Percentiles rank a stretch among this genome's conserved stretches.
phyloP scores from a whole-genome alignment of 768 basidiomycete species.

The Glaciozyma antarctica region DNA sequence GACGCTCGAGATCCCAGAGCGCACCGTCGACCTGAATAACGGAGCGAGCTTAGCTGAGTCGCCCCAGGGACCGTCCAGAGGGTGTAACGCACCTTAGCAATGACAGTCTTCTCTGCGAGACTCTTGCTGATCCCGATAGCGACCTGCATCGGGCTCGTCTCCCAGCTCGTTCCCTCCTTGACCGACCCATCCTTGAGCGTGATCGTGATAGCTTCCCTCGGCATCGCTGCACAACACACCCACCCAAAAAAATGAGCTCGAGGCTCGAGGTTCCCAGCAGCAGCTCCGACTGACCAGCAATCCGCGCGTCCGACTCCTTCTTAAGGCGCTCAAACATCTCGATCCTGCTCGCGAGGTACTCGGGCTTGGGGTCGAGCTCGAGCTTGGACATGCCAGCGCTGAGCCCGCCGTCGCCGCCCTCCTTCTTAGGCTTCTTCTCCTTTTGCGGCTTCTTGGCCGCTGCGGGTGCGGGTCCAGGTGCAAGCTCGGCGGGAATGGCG shows the following conservation, averaged over 20 bases:
- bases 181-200: slow-evolving; percentile 79
- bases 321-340: slow-evolving; percentile 81
- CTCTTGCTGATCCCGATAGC: slow-evolving; percentile 80
- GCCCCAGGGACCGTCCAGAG: too few relatives aligned
- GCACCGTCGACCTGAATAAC: slow-evolving; percentile 61
- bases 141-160: slow-evolving; percentile 84
- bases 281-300: slow-evolving; percentile 52
- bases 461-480: neutral
- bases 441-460: slow-evolving; percentile 12
- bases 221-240: slow-evolving; percentile 42
- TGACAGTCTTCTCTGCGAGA: slow-evolving; percentile 78
- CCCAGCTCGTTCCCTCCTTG: slow-evolving; percentile 79
- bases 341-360: slow-evolving; percentile 80
- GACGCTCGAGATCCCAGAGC: slow-evolving; percentile 91
- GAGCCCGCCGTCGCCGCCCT: slow-evolving; percentile 28
- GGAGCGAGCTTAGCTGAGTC: neutral
- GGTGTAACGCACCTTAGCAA: slow-evolving; percentile 62
- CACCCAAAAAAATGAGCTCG: neutral
- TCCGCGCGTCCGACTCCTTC: slow-evolving; percentile 67
- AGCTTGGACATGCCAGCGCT: slow-evolving; percentile 26
- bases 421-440: slow-evolving; percentile 38
- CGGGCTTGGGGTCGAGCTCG: slow-evolving; percentile 53
- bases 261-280: neutral
- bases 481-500: too few relatives aligned
- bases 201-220: slow-evolving; percentile 69